A percentile compares a stretch with the other conserved stretches of the same genome.
phyloP scores from a whole-genome alignment of 1,284 basidiomycete species.

The Moesziomyces parantarcticus region DNA sequence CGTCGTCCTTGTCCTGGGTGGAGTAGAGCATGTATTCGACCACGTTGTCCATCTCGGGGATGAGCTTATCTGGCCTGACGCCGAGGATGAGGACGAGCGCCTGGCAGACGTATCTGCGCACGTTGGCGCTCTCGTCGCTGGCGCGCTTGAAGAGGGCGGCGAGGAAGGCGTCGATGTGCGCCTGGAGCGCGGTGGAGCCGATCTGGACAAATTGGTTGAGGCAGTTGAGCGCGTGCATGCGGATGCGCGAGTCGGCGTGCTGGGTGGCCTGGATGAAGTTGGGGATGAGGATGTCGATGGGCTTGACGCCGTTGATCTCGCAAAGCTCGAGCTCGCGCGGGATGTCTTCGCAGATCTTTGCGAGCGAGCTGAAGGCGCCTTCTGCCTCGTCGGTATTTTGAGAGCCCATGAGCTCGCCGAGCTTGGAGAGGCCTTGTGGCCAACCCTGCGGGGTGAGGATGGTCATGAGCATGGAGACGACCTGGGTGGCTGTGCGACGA shows the following conservation, averaged over 20 bases:
- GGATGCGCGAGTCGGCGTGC: constrained; percentile 84
- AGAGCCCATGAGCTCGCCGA: constrained; percentile 60
- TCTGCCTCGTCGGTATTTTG: constrained; percentile 60
- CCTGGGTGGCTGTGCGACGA: constrained; percentile 64
- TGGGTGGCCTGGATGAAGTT: constrained; percentile 83
- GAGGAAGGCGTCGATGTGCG: constrained; percentile 92
- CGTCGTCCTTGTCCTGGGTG: constrained; percentile 87
- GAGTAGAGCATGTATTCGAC: constrained; percentile 99
- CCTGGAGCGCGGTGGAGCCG: constrained; percentile 79
- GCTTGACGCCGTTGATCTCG: constrained; percentile 76
- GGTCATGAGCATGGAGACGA: constrained; percentile 66
- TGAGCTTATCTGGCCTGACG: constrained; percentile 91
- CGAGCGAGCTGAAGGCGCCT: constrained; percentile 90
- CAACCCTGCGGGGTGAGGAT: constrained; percentile 61
- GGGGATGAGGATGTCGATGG: constrained; percentile 73
- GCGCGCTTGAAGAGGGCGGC: constrained; percentile 92
- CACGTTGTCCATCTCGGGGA: constrained; percentile 94
- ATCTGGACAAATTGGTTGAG: constrained; percentile 85
- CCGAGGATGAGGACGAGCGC: constrained; percentile 92
- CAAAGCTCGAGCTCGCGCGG: constrained; percentile 89
- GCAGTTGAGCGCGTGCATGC: constrained; percentile 90
- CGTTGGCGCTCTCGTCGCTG: constrained; percentile 88
- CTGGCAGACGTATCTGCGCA: constrained; percentile 94
- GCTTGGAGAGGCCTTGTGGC: constrained; percentile 61
- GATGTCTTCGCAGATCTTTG: constrained; percentile 97